A percentile compares a stretch with the other conserved stretches of the same genome.
phyloP scores from a whole-genome alignment of 1,139 yeast genomes.

The Geotrichum aggregatum region DNA sequence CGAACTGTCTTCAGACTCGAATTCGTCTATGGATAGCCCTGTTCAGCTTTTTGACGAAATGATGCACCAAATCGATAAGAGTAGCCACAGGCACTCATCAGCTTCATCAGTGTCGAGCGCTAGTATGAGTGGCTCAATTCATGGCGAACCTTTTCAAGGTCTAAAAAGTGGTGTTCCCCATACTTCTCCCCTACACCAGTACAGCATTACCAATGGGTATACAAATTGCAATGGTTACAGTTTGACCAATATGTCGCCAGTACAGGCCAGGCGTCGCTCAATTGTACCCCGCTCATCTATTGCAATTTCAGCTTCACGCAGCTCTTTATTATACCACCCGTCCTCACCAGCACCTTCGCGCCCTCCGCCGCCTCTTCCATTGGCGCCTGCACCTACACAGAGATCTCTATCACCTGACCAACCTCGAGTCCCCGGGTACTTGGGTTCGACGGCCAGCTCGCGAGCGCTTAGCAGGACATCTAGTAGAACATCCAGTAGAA shows the following conservation, averaged over 20 bases:
- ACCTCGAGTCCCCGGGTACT: slow-evolving; percentile 9
- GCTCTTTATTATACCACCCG: neutral
- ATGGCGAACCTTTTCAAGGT: neutral
- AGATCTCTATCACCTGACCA: neutral
- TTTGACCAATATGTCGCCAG: neutral
- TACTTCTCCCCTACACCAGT: neutral
- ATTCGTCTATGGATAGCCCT: neutral
- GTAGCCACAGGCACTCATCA: neutral
- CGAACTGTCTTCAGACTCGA: neutral
- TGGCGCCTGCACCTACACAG: neutral
- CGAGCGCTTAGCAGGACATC: slow-evolving; percentile 1
- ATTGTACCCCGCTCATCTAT: neutral
- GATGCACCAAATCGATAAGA: neutral
- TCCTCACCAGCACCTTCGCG: neutral
- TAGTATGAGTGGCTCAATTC: neutral
- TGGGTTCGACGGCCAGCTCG: slow-evolving; percentile 14
- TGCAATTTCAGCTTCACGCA: no score
- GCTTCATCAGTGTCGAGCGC: slow-evolving; percentile 2
- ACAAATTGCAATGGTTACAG: neutral
- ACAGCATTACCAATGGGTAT: neutral
- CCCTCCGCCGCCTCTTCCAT: neutral
- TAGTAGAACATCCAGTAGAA: no score
- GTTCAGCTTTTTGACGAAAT: neutral
- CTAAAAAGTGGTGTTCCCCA: neutral
- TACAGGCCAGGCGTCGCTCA: neutral